A percentile compares a stretch with the other conserved stretches of the same genome.
Evolutionary conservation across 139 green algal species (phyloP).

Genomic region (Micromonas commoda): DNA sequence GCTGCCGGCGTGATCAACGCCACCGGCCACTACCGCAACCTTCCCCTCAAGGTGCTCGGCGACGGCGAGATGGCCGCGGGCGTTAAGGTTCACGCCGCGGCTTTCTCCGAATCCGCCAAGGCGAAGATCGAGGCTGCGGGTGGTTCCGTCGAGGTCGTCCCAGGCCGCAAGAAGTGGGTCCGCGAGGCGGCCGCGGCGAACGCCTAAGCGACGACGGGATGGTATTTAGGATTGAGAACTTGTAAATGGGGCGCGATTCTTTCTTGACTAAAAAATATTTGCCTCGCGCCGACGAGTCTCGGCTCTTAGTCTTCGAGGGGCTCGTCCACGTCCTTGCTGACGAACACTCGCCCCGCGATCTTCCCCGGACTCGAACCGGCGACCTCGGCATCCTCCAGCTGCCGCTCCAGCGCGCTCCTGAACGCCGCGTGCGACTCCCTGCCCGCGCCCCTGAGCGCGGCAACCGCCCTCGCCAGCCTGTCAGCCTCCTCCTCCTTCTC

Average conservation of each 20-base stretch:
- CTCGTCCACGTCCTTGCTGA: neutral
- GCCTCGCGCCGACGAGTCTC: too few relatives aligned
- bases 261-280: too few relatives aligned
- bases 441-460: neutral
- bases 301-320: too few relatives aligned
- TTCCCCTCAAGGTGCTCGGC: conserved; percentile 73
- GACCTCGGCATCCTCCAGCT: neutral
- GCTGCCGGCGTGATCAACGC: conserved; percentile 71
- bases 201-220: neutral
- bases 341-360: neutral
- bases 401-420: neutral
- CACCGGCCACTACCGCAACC: conserved; percentile 47
- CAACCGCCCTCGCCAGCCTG: neutral
- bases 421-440: neutral
- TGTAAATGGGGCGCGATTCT: too few relatives aligned
- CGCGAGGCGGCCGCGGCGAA: conserved; percentile 9
- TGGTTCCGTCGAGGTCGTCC: conserved; percentile 55
- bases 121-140: conserved; percentile 83
- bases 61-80: conserved; percentile 60
- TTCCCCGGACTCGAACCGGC: neutral
- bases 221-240: too few relatives aligned
- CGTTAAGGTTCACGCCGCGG: conserved; percentile 72
- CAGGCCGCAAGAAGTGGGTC: conserved; percentile 69
- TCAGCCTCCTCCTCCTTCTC: neutral
- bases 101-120: conserved; percentile 69